Evolutionary conservation across 306 rosid species (phyloP).

Genomic region (Cicer chorassanicum): DNA sequence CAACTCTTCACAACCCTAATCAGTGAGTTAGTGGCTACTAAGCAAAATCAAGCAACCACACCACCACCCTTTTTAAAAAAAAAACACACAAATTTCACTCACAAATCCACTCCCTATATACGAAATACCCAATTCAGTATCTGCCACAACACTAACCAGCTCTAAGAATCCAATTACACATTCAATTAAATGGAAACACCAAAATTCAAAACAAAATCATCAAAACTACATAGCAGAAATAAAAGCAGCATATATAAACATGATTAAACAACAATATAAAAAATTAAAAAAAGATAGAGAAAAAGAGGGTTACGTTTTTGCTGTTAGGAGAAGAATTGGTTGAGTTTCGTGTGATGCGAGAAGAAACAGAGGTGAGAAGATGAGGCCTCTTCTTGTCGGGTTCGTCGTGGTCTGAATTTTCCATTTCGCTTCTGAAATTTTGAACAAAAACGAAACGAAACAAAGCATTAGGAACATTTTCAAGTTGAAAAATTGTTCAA

Average conservation of each 20-base stretch:
- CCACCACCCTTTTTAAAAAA: not conserved
- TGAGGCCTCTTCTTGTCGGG: conserved; percentile 87
- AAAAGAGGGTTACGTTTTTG: conserved; percentile 52
- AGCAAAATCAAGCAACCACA: conserved; percentile 26
- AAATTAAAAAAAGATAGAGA: not conserved
- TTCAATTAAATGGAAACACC: conserved; percentile 32
- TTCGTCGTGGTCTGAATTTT: conserved; percentile 65
- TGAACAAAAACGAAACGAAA: conserved; percentile 25
- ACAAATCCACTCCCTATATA: not conserved
- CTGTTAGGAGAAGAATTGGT: conserved; percentile 53
- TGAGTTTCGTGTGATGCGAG: conserved; percentile 65
- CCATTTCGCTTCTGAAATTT: conserved; percentile 58
- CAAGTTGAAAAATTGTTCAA: conserved; percentile 27
- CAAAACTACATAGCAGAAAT: not conserved
- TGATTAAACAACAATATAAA: not conserved
- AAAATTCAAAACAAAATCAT: not conserved
- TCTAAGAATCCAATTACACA: conserved; percentile 24
- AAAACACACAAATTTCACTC: conserved; percentile 8
- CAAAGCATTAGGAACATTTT: conserved; percentile 15
- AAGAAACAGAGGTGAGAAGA: conserved; percentile 60
- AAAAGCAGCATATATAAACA: conserved; percentile 12
- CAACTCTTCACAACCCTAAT: too few relatives aligned
- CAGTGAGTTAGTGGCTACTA: not conserved
- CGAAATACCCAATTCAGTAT: not conserved
- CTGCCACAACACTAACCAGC: conserved; percentile 14